Evolutionary conservation across 768 basidiomycete species (phyloP), one percentile per base, ranked within the genome.

Genomic region (Tricholoma bakamatsutake): DNA sequence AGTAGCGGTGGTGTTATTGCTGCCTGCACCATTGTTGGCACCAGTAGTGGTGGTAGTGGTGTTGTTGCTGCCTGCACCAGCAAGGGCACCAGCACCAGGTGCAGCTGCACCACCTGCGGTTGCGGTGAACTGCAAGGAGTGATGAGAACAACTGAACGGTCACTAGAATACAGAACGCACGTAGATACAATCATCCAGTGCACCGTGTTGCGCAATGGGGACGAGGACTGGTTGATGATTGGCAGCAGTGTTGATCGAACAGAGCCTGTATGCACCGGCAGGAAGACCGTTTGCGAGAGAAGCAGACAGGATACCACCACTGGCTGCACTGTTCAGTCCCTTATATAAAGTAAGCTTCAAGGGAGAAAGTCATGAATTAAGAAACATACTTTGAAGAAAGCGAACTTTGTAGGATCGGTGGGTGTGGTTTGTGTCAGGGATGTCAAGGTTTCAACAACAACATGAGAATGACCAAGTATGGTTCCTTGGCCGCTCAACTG

Each of bases 221-320:
- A 79, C 82, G 54, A 84, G 68, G 49, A 71, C 77, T 3, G 80
- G 84, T 60, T 80, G 78, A 61, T 87, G 83, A 68, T 87, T 87
- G 10, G 78, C 63, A 13, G 78, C 73, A 30, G 76, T 63, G 62
- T 80, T 81, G 67, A 85, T 84, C 5, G 81, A 79, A 57, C 80
- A 76, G 21, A 86, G 64, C 56, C 77, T 73, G 71, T 90, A 89
- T 30, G 71, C 64, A 47, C 85, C 84, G 10, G 74, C 77, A 33
- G 83, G 75, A 24, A 88, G 69, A 58, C 85, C 86, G 18, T 67
- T 68, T 1, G 76, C 70, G 33, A 90, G 82, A 51, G 69, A 67
- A 21, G 79, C 77, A 5, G 73, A 69, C 10, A 87, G 71, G 1
- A 78, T 62, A 42, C 84, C 86, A 55, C 72, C 70, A 50, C 57